Conservation (phyloP, 2,329 filamentous ascomycete species). For the Venturia effusa region DNA sequence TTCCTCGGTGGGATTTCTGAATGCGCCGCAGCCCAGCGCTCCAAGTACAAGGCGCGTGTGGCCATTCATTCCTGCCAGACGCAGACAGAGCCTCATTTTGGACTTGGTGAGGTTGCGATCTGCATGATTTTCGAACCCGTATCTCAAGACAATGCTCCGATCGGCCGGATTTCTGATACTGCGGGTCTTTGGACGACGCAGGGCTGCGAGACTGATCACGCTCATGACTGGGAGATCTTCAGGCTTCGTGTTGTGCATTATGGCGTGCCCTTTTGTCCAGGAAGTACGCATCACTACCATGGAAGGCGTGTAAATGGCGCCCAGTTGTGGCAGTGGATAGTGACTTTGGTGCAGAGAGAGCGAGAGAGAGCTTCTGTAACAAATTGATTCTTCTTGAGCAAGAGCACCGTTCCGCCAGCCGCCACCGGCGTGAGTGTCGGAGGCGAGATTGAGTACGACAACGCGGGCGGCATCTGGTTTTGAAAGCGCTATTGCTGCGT, state of each 20-base stretch:
- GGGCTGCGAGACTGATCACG: conserved; percentile 42
- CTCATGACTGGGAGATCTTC: conserved; percentile 50
- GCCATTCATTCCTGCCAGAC: conserved; percentile 45
- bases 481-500: conserved; percentile 20
- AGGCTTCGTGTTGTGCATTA: conserved; percentile 33
- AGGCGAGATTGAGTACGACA: conserved; percentile 58
- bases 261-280: conserved; percentile 34
- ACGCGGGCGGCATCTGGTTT: conserved; percentile 25
- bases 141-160: neutral
- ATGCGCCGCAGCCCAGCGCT: conserved; percentile 59
- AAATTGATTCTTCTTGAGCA: conserved; percentile 61
- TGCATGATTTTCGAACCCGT: conserved; percentile 16
- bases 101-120: conserved; percentile 47
- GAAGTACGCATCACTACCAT: conserved; percentile 48
- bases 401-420: conserved; percentile 51
- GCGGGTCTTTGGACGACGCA: conserved; percentile 8
- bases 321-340: conserved; percentile 43
- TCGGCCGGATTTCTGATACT: neutral
- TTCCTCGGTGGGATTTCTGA: conserved; percentile 49
- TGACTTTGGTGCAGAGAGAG: conserved; percentile 35
- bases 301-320: conserved; percentile 48
- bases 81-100: conserved; percentile 52
- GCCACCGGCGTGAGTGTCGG: conserved; percentile 46
- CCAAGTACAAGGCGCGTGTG: conserved; percentile 55
- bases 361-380: conserved; percentile 48